phyloP scores from a whole-genome alignment of 345 rosid genomes.

The Gossypium ekmanianum region DNA sequence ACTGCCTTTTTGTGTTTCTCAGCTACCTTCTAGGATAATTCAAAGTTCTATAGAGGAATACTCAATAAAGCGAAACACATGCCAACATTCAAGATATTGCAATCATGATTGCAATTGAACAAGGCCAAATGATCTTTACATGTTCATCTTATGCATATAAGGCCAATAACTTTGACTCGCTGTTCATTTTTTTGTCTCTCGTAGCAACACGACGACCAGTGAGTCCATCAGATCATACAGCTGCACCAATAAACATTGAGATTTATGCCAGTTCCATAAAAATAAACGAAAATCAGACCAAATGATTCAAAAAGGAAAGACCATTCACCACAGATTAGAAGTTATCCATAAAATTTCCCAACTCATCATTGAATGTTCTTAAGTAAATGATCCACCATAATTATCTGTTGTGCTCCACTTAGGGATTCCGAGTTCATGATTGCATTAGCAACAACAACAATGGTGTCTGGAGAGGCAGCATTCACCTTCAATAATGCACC shows the following conservation, averaged over 20 bases:
- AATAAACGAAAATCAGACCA: background rate
- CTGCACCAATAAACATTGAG: background rate
- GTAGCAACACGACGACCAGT: background rate
- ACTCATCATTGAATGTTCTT: slow-evolving; percentile 45
- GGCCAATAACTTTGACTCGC: background rate
- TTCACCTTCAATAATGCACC: slow-evolving; percentile 37
- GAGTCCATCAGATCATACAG: background rate
- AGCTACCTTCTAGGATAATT: background rate
- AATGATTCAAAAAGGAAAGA: background rate
- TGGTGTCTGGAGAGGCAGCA: slow-evolving; percentile 53
- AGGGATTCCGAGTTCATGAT: slow-evolving; percentile 67
- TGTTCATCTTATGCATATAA: background rate
- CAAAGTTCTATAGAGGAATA: background rate
- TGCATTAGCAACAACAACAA: slow-evolving; percentile 56
- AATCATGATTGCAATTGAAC: background rate
- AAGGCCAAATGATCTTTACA: background rate
- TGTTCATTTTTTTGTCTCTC: background rate
- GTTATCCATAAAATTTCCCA: background rate
- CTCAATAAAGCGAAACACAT: background rate
- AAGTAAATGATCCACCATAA: slow-evolving; percentile 69
- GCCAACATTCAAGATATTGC: background rate
- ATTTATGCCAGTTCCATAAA: background rate
- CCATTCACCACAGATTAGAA: background rate
- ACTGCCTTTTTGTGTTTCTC: background rate
- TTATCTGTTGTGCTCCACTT: slow-evolving; percentile 64